Percentiles rank a stretch among this genome's conserved stretches.
Conservation (phyloP, 1,139 yeast species). For the Zygosaccharomyces sapae region DNA sequence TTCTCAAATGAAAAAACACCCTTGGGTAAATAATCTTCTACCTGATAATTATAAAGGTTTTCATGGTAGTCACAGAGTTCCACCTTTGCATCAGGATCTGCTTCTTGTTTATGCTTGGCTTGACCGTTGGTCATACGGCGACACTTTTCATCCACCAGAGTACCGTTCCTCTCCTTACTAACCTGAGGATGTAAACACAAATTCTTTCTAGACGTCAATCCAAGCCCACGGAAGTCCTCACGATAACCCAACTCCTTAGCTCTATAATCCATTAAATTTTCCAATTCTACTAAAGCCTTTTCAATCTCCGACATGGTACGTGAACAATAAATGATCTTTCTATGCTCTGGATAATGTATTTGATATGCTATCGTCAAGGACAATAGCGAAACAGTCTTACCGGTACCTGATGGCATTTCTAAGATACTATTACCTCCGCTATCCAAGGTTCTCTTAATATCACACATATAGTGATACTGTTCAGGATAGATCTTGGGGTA, state of each 20-base stretch:
- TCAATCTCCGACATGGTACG: slow-evolving; percentile 99
- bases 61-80: slow-evolving; percentile 84
- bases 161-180: slow-evolving; percentile 85
- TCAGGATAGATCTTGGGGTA: slow-evolving; percentile 96
- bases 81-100: slow-evolving; percentile 54
- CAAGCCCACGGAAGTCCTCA: slow-evolving; percentile 89
- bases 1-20: slow-evolving; percentile 95
- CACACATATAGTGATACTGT: slow-evolving; percentile 96
- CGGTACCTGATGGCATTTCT: slow-evolving; percentile 99
- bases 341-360: slow-evolving; percentile 88
- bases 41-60: slow-evolving; percentile 77
- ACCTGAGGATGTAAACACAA: slow-evolving; percentile 87
- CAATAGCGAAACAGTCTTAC: slow-evolving; percentile 87
- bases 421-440: slow-evolving; percentile 96
- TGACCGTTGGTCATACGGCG: slow-evolving; percentile 92
- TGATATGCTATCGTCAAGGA: slow-evolving; percentile 94
- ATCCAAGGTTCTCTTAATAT: slow-evolving; percentile 86
- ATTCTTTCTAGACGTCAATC: slow-evolving; percentile 90
- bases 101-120: slow-evolving; percentile 61
- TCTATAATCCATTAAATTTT: slow-evolving; percentile 81
- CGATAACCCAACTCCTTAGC: slow-evolving; percentile 73
- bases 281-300: slow-evolving; percentile 91
- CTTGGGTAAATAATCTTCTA: slow-evolving; percentile 79
- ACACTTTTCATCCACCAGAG: slow-evolving; percentile 92
- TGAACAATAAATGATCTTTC: slow-evolving; percentile 93